A percentile compares a stretch with the other conserved stretches of the same genome.
Conservation (phyloP, 2,329 filamentous ascomycete species). For the Cordyceps farinosa region DNA sequence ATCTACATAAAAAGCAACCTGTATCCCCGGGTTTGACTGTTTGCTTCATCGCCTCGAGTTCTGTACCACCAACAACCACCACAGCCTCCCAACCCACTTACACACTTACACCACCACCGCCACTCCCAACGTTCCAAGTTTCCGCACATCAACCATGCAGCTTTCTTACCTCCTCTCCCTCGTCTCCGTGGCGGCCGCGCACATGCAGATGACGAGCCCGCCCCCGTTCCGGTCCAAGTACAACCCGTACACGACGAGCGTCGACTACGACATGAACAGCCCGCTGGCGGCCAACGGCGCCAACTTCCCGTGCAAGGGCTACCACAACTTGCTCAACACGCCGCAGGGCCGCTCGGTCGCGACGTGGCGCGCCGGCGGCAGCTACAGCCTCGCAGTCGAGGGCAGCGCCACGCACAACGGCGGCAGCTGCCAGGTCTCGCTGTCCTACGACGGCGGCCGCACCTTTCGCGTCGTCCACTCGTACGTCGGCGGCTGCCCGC, state of each 20-base stretch:
- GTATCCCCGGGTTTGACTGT: not conserved
- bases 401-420: conserved; percentile 60
- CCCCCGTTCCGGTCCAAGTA: conserved; percentile 48
- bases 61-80: not conserved
- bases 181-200: conserved; percentile 39
- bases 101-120: too few species aligned
- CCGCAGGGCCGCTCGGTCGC: conserved; percentile 48
- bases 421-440: conserved; percentile 66
- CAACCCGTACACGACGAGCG: conserved; percentile 45
- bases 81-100: not conserved
- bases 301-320: conserved; percentile 72
- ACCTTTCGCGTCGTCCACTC: conserved; percentile 61
- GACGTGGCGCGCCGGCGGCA: conserved; percentile 55
- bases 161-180: conserved; percentile 37
- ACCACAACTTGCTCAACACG: conserved; percentile 42
- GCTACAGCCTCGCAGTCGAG: conserved; percentile 56
- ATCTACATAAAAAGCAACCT: conserved; percentile 1
- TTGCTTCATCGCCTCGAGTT: not conserved
- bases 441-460: conserved; percentile 66
- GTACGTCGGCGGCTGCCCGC: conserved; percentile 46
- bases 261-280: conserved; percentile 67
- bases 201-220: conserved; percentile 52
- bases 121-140: not conserved
- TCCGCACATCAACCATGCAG: not conserved
- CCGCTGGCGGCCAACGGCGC: conserved; percentile 58